These are phyloP conservation scores for Silene noctiflora DNA, from an alignment of 179 eudicot species.

Conservation along the genomic window DNA sequence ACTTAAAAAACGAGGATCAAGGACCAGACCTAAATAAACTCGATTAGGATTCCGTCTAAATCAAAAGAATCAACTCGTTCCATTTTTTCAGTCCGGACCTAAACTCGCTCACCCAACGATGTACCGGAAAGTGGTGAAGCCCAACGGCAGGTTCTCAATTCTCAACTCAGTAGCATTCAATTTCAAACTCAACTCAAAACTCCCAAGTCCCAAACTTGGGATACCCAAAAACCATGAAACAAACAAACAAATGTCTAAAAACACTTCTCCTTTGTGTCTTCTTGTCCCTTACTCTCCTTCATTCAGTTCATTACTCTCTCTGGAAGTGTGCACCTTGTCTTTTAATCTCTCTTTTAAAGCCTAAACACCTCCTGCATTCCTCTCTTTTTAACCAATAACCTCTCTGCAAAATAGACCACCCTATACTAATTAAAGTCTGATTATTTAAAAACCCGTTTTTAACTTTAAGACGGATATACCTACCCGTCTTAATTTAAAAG, in stretches of 20 bases:
- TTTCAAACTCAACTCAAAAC: too few relatives aligned
- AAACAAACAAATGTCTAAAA: not conserved
- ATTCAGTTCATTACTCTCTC: not conserved
- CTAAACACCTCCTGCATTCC: conserved; percentile 21
- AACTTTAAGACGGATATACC: too few relatives aligned
- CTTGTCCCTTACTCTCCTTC: not conserved
- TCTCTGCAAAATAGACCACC: conserved; percentile 13
- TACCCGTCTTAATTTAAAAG: not conserved
- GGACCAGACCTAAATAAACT: too few relatives aligned
- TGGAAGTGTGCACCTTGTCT: conserved; percentile 11
- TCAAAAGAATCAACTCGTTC: too few relatives aligned
- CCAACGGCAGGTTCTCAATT: too few relatives aligned
- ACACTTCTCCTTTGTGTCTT: not conserved
- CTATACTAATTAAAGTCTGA: not conserved
- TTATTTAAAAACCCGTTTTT: not conserved
- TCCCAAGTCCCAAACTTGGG: too few relatives aligned
- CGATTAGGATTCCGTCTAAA: too few relatives aligned
- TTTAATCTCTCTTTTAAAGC: conserved; percentile 10
- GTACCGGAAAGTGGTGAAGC: too few relatives aligned
- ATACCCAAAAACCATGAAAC: not conserved
- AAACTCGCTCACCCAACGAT: too few relatives aligned
- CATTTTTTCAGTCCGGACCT: too few relatives aligned
- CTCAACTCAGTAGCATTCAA: too few relatives aligned
- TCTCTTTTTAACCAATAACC: not conserved
- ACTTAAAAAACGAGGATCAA: too few relatives aligned